phyloP scores from a whole-genome alignment of 768 basidiomycete species.

The Pleurotus salmoneostramineus region DNA sequence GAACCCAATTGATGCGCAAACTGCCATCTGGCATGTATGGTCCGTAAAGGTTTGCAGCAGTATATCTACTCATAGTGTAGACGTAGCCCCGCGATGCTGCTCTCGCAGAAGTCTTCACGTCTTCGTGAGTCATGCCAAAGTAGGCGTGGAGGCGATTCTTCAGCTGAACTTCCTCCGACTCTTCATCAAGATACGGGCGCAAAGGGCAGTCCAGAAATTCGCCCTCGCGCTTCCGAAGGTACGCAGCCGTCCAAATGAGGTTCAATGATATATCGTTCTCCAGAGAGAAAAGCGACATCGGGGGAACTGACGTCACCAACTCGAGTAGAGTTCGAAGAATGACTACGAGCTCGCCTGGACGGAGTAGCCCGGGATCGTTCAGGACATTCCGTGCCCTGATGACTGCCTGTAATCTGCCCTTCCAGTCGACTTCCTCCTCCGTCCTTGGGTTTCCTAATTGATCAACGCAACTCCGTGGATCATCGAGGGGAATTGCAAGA shows the following conservation, averaged over 20 bases:
- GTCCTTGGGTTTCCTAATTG: slow-evolving; percentile 25
- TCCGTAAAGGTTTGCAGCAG: slow-evolving; percentile 45
- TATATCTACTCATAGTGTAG: slow-evolving; percentile 61
- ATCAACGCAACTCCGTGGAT: slow-evolving; percentile 49
- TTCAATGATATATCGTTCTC: slow-evolving; percentile 39
- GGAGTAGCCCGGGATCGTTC: slow-evolving; percentile 25
- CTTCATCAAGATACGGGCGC: slow-evolving; percentile 14
- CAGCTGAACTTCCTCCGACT: slow-evolving; percentile 27
- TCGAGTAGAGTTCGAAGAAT: slow-evolving; percentile 49
- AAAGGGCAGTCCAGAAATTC: slow-evolving; percentile 38
- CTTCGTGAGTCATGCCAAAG: slow-evolving; percentile 49
- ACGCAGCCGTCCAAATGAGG: slow-evolving; percentile 44
- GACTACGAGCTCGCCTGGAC: slow-evolving; percentile 35
- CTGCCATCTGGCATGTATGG: slow-evolving; percentile 45
- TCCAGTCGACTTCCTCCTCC: slow-evolving; percentile 43
- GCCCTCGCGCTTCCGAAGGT: slow-evolving; percentile 30
- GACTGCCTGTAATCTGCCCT: slow-evolving; percentile 45
- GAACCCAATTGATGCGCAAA: slow-evolving; percentile 56
- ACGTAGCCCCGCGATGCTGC: slow-evolving; percentile 49
- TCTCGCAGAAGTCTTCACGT: slow-evolving; percentile 27
- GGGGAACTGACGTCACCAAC: slow-evolving; percentile 38
- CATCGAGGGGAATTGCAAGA: slow-evolving; percentile 59
- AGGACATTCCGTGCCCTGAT: slow-evolving; percentile 52
- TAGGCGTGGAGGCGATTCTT: slow-evolving; percentile 49
- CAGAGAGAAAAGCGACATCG: slow-evolving; percentile 21